Conservation (phyloP, 805 yeast species). For the Peterozyma toletana region DNA sequence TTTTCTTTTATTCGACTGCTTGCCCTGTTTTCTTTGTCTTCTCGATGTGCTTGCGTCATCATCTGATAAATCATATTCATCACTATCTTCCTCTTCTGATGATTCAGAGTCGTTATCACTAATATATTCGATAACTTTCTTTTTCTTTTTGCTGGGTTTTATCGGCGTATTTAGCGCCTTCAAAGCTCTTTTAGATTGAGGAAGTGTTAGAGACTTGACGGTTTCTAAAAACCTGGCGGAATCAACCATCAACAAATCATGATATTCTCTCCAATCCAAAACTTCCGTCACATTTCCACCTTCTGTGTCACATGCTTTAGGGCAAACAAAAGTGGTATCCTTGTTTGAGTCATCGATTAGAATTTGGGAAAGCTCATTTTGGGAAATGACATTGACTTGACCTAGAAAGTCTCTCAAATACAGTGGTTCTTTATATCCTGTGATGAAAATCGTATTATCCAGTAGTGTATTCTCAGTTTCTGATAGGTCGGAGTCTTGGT, state of each 20-base stretch:
- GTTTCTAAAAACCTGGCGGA: constrained; percentile 23
- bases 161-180: constrained; percentile 7
- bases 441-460: constrained; percentile 44
- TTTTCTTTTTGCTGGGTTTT: constrained; percentile 13
- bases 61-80: constrained; percentile 1
- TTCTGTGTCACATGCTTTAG: constrained; percentile 31
- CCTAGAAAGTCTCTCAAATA: constrained; percentile 33
- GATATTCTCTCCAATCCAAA: constrained; percentile 32
- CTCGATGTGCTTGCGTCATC: constrained; percentile 2
- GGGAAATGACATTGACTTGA: constrained; percentile 36
- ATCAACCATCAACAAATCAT: constrained; percentile 16
- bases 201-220: constrained; percentile 22
- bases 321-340: constrained; percentile 28
- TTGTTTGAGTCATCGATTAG: constrained; percentile 27
- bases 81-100: constrained; percentile 5
- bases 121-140: constrained; percentile 5
- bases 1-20: background rate
- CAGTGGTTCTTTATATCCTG: constrained; percentile 41
- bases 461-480: constrained; percentile 15
- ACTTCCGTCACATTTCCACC: constrained; percentile 25
- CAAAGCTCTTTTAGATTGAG: constrained; percentile 13
- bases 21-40: constrained; percentile 8
- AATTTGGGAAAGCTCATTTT: constrained; percentile 24
- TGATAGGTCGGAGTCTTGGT: constrained; percentile 26
- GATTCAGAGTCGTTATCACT: constrained; percentile 14